phyloP scores from a whole-genome alignment of 2,329 filamentous ascomycete genomes.

The Trichophyton schoenleinii region DNA sequence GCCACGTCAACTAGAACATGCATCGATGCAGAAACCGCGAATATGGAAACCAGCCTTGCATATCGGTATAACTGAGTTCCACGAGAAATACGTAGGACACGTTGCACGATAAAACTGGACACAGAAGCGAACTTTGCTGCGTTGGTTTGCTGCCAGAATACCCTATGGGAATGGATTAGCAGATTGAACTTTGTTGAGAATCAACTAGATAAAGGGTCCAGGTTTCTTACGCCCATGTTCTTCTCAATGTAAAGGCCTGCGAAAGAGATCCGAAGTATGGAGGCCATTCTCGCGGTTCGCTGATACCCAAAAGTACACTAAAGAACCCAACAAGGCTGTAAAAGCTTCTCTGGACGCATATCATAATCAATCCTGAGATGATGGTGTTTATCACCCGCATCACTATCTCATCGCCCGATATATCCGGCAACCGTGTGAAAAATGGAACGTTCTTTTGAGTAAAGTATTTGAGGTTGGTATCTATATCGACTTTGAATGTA shows the following conservation, averaged over 20 bases:
- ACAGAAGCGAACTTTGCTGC: background rate
- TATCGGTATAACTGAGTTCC: slow-evolving; percentile 4
- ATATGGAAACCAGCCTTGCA: slow-evolving; percentile 4
- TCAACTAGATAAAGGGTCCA: background rate
- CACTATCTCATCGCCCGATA: background rate
- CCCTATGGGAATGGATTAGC: background rate
- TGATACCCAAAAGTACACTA: slow-evolving; percentile 3
- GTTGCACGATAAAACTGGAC: background rate
- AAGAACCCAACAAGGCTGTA: slow-evolving; percentile 1
- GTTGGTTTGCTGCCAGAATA: background rate
- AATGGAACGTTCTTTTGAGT: background rate
- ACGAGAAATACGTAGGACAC: background rate
- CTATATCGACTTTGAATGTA: background rate
- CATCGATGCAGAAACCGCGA: slow-evolving; percentile 6
- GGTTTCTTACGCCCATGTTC: slow-evolving; percentile 9
- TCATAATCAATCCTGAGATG: background rate
- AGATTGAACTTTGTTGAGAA: background rate
- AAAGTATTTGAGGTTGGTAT: background rate
- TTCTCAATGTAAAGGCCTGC: slow-evolving; percentile 8
- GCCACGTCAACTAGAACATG: slow-evolving; percentile 7
- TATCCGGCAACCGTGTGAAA: background rate
- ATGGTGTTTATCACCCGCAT: background rate
- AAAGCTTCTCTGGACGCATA: background rate
- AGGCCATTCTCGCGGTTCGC: slow-evolving; percentile 7
- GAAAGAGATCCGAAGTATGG: slow-evolving; percentile 3